Evolutionary conservation across 257 asterid genomes (phyloP).

Genomic region (Petrea volubilis): DNA sequence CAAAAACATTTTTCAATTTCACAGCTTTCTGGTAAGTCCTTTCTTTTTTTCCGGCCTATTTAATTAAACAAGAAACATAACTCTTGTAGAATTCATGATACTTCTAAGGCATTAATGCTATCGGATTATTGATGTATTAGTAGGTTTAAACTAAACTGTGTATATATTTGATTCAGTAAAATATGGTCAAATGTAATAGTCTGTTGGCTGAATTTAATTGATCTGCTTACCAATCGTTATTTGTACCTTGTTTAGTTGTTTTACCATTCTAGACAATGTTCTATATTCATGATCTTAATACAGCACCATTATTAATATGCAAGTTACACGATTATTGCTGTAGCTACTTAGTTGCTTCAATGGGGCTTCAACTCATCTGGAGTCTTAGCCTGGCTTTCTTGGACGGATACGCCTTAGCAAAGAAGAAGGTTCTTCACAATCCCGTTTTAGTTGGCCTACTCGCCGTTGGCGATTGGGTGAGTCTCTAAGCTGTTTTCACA

Average conservation of each 20-base stretch:
- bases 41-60: constrained; percentile 7
- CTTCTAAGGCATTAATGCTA: background rate
- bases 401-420: constrained; percentile 46
- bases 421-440: constrained; percentile 46
- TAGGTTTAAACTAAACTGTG: background rate
- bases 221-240: background rate
- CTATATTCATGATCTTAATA: background rate
- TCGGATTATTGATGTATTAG: background rate
- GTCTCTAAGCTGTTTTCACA: constrained; percentile 3
- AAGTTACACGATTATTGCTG: constrained; percentile 11
- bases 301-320: background rate
- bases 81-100: too few relatives aligned
- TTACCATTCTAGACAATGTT: too few relatives aligned
- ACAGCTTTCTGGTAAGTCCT: constrained; percentile 57
- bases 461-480: constrained; percentile 61
- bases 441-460: constrained; percentile 44
- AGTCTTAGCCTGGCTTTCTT: constrained; percentile 42
- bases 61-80: too few relatives aligned
- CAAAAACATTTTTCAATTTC: constrained; percentile 43
- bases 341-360: constrained; percentile 63
- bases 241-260: background rate
- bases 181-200: too few relatives aligned
- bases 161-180: background rate
- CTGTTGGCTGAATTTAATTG: background rate
- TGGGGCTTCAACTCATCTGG: constrained; percentile 58